Evolutionary conservation across 306 rosid species (phyloP), one percentile per base, ranked within the genome.

Genomic region (Myrica gale): DNA sequence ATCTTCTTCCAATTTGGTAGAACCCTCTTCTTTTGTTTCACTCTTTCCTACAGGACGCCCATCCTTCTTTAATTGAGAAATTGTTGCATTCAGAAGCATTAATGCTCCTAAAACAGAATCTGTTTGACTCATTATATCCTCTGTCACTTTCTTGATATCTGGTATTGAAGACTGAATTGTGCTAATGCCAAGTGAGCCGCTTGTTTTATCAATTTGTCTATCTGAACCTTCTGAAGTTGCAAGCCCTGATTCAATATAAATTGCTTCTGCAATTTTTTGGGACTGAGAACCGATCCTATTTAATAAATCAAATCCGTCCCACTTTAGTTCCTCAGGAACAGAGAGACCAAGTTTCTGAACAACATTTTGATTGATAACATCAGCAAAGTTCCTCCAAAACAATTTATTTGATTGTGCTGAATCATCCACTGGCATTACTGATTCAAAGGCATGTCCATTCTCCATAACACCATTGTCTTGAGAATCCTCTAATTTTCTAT

Each of bases 91-190:
- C 81, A 90, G 88, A 85, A 94, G 93, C 98, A 94, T 89, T 76
- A 94, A 82, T 60, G 88, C 87, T 79, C 97, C 98, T 82, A 94
- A 86, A 78, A 94, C 84, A 73, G 98, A 92, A 76, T 94, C 98
- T 55, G 98, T 94, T 78, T 94, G 98, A 74, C 79, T 90, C 79
- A 92, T 71, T 81, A 94, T 84, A 71, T 89, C 93, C 71, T 85
- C 67, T 47, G 93, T 92, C 21, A 85, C 90, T 85, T 89, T 88
- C 85, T 84, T 89, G 17, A 94, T 88, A 85, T 92, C 95, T 53
- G 97, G 96, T 67, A 92, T 55, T 72, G 98, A 85, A 87, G 93
- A 77, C 69, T 85, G 85, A 73, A 87, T 76, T 71, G 77, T 84
- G 73, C 83, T 82, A 80, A 78, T 77, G 82, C 83, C 78, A 83